Conservation (phyloP, 805 yeast genomes). For the Naumovozyma castellii region DNA sequence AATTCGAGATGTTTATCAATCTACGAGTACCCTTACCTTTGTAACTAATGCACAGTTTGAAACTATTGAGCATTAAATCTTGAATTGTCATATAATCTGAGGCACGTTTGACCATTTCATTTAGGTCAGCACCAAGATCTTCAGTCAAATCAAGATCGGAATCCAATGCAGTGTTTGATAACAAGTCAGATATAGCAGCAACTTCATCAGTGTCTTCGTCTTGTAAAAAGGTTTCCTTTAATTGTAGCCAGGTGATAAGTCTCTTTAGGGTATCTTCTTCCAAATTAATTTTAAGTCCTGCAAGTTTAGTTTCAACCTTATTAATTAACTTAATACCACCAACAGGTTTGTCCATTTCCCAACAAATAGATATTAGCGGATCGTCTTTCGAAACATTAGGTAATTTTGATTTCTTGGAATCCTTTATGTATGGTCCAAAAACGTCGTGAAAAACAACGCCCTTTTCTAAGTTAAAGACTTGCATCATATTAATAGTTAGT, state of each 20-base stretch:
- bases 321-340: constrained; percentile 86
- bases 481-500: constrained; percentile 50
- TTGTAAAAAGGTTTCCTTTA: not conserved
- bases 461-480: constrained; percentile 55
- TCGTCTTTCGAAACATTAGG: constrained; percentile 7
- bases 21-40: constrained; percentile 63
- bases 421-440: constrained; percentile 40
- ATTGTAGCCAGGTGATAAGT: constrained; percentile 52
- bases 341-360: constrained; percentile 79
- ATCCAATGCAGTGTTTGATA: constrained; percentile 8
- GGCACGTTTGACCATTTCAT: constrained; percentile 68
- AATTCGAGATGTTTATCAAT: constrained; percentile 68
- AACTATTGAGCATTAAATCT: constrained; percentile 41
- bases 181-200: constrained; percentile 4
- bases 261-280: constrained; percentile 62
- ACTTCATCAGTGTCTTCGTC: constrained; percentile 1
- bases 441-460: constrained; percentile 61
- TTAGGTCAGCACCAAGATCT: constrained; percentile 31
- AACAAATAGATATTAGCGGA: constrained; percentile 39
- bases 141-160: constrained; percentile 8
- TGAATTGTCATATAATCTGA: constrained; percentile 62
- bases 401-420: constrained; percentile 7
- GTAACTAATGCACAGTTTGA: constrained; percentile 59
- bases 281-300: constrained; percentile 62
- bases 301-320: constrained; percentile 46